Conservation (phyloP, 83 land plant species). For the Isoetes engelmannii region DNA sequence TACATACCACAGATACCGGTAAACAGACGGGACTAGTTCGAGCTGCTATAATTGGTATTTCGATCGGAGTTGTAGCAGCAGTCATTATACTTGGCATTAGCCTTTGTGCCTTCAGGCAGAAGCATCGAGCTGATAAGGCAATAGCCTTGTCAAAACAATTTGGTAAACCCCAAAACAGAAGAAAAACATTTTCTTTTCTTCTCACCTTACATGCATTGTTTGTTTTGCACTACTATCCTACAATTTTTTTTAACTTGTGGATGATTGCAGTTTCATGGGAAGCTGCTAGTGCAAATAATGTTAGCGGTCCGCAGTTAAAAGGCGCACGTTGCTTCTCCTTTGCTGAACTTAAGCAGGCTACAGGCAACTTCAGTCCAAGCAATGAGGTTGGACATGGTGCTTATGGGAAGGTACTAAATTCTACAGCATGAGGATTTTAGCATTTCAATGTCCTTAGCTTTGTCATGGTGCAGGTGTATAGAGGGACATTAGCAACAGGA, state of each 20-base stretch:
- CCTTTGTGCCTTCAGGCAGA: slow-evolving; percentile 16
- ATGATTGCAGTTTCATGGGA: slow-evolving; percentile 24
- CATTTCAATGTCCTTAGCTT: no score
- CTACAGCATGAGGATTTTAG: no score
- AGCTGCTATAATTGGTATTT: slow-evolving; percentile 15
- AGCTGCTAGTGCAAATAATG: slow-evolving; percentile 12
- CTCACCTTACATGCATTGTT: not conserved
- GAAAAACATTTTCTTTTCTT: no score
- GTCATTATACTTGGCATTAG: not conserved
- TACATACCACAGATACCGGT: not conserved
- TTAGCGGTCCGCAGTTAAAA: slow-evolving; percentile 6
- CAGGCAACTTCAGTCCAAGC: slow-evolving; percentile 16
- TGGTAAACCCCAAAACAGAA: not conserved
- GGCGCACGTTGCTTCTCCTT: slow-evolving; percentile 12
- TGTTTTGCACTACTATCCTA: not conserved
- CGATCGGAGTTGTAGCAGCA: slow-evolving; percentile 6
- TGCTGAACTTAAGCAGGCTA: slow-evolving; percentile 16
- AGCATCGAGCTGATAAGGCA: slow-evolving; percentile 15
- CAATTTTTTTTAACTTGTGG: not conserved
- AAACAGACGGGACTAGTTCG: not conserved
- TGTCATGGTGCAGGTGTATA: slow-evolving; percentile 3
- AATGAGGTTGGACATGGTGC: slow-evolving; percentile 25
- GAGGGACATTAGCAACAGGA: slow-evolving; percentile 9
- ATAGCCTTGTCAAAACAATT: slow-evolving; percentile 6
- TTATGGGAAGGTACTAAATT: slow-evolving; percentile 17